Percentiles rank a stretch among this genome's conserved stretches.
Evolutionary conservation across 805 yeast species (phyloP).

Genomic region (Myxozyma kluyveri): DNA sequence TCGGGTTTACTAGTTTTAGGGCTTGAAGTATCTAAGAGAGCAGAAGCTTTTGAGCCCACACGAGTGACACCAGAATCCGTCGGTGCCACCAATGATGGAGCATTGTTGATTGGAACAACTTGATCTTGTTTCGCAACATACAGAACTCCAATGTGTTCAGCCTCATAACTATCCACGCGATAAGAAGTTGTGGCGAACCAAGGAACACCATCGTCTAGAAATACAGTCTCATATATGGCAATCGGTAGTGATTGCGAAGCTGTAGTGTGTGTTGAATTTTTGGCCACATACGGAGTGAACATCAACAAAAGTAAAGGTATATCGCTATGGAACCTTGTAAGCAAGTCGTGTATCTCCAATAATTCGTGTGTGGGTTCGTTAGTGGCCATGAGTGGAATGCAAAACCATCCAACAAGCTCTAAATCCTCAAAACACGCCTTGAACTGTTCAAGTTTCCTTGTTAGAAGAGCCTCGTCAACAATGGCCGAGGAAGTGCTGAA

Average conservation of each 20-base stretch:
- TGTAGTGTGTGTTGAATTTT: not conserved
- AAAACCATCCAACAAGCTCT: constrained; percentile 40
- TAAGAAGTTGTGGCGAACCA: constrained; percentile 21
- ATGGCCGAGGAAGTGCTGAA: constrained; percentile 25
- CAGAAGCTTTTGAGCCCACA: not conserved
- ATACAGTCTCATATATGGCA: constrained; percentile 21
- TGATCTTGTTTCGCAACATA: constrained; percentile 26
- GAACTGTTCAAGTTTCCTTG: constrained; percentile 33
- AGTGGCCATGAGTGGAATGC: constrained; percentile 27
- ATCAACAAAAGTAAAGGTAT: constrained; percentile 25
- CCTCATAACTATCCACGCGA: constrained; percentile 24
- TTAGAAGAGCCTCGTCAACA: constrained; percentile 33
- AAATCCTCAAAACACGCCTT: constrained; percentile 35
- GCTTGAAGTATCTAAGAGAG: not conserved
- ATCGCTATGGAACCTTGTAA: constrained; percentile 24
- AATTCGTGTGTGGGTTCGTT: constrained; percentile 28
- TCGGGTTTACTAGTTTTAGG: not conserved
- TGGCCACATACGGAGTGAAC: constrained; percentile 10
- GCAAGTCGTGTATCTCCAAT: constrained; percentile 18
- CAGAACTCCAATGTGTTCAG: constrained; percentile 28
- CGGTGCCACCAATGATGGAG: not conserved
- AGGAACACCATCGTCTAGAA: constrained; percentile 16
- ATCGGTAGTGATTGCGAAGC: constrained; percentile 19
- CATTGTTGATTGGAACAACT: constrained; percentile 4
- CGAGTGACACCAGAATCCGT: not conserved